Evolutionary conservation across 257 asterid species (phyloP), one percentile per base, ranked within the genome.

Genomic region (Solanum pennellii): DNA sequence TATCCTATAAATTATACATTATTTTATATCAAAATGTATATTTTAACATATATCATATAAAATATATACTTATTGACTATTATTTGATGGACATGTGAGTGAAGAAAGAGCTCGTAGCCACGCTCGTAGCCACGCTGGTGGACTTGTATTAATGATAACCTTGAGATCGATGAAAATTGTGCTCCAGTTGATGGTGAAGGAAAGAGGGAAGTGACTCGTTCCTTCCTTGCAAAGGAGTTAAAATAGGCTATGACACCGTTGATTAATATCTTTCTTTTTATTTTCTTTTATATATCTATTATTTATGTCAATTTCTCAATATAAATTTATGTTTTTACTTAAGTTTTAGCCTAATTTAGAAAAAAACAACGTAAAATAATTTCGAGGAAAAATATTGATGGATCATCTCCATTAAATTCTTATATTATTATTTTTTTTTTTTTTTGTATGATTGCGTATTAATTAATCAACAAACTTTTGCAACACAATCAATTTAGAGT

Each of bases 91-190:
- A 15, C 6, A n/a, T 56, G 3, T 56, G 11, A 56, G 65, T 56
- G 20, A 56, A n/a, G 12, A 56, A 56, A 56, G 65, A 56, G 8
- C n/a, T 56, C 5, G 12, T 9, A 56, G 11, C 1, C 65, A 56
- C 21, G 8, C n/a, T 56, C 5, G 12, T 9, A 56, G 11, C 1
- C 65, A 56, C 21, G 2, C 18, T 18, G 20, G 20, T 56, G n/a
- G 12, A 21, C 11, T 56, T 56, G 65, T 56, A 4, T 56, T 56
- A 11, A 18, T 56, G 11, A 56, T 56, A 56, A 18, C n/a, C 1
- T 56, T 56, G 65, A 56, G 65, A 56, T 1, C 11, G 0, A 0
- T 0, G 2, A 56, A 56, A 4, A 56, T 0, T 56, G 65, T 56
- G 65, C 65, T 56, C n/a, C 0, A 52, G n/a, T 2, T 56, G 65